phyloP scores from a whole-genome alignment of 2,329 filamentous ascomycete species.

The Cladosporium phlei region DNA sequence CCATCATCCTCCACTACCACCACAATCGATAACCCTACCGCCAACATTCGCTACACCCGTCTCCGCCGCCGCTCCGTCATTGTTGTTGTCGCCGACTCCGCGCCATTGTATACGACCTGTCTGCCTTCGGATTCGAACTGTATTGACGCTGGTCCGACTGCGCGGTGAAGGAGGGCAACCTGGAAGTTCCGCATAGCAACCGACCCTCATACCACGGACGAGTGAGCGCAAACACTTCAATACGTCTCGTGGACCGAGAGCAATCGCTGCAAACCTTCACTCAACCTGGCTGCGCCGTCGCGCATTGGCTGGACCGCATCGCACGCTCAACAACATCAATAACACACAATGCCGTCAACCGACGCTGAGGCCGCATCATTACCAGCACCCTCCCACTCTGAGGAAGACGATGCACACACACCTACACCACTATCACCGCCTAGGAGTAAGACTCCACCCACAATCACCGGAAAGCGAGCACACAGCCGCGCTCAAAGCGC shows the following conservation, averaged over 20 bases:
- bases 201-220: not conserved
- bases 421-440: constrained; percentile 51
- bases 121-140: not conserved
- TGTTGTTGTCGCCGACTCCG: constrained; percentile 8
- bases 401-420: constrained; percentile 28
- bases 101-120: not conserved
- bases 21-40: constrained; percentile 1
- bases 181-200: constrained; percentile 10
- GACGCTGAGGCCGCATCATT: constrained; percentile 1
- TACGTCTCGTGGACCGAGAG: not conserved
- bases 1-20: not conserved
- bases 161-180: constrained; percentile 1
- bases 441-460: constrained; percentile 57
- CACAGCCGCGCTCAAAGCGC: constrained; percentile 27
- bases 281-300: not conserved
- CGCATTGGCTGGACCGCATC: constrained; percentile 2
- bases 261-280: not conserved
- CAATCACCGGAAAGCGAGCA: constrained; percentile 45
- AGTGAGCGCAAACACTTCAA: not conserved
- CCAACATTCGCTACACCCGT: not conserved
- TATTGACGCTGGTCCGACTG: constrained; percentile 2
- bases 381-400: not conserved
- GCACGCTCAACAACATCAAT: not conserved
- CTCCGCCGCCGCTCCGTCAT: not conserved
- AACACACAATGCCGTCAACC: constrained; percentile 7